Conservation (phyloP, 768 basidiomycete genomes). For the Tremella mesenterica region DNA sequence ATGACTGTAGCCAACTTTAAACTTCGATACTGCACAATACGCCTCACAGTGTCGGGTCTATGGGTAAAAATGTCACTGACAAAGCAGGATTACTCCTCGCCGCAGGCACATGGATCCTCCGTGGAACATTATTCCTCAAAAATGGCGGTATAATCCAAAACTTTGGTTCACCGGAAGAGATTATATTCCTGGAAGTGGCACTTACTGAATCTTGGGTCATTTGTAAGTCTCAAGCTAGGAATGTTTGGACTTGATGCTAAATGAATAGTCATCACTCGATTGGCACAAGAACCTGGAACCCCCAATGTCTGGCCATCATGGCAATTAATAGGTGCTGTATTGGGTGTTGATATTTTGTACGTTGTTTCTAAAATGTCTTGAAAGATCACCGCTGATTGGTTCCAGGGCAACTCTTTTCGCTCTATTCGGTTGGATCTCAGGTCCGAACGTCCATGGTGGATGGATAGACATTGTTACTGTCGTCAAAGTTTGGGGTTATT, state of each 20-base stretch:
- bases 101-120: slow-evolving; percentile 50
- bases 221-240: slow-evolving; percentile 40
- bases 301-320: slow-evolving; percentile 46
- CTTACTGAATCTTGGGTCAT: slow-evolving; percentile 50
- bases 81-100: slow-evolving; percentile 45
- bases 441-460: slow-evolving; percentile 23
- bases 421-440: slow-evolving; percentile 48
- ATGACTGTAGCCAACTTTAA: not conserved
- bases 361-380: not conserved
- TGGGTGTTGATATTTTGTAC: slow-evolving; percentile 46
- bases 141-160: slow-evolving; percentile 50
- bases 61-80: too few species aligned
- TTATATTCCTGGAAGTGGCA: slow-evolving; percentile 51
- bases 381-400: not conserved
- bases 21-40: too few species aligned
- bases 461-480: slow-evolving; percentile 48
- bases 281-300: slow-evolving; percentile 36
- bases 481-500: slow-evolving; percentile 47
- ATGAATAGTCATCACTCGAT: slow-evolving; percentile 42
- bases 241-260: too few species aligned
- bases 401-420: slow-evolving; percentile 45
- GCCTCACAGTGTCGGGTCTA: too few species aligned
- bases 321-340: slow-evolving; percentile 45
- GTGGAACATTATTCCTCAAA: slow-evolving; percentile 47
- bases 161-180: slow-evolving; percentile 49